These are phyloP conservation scores for Gaeumannomyces tritici DNA, from an alignment of 2,329 filamentous ascomycete genomes.

Conservation along the genomic window DNA sequence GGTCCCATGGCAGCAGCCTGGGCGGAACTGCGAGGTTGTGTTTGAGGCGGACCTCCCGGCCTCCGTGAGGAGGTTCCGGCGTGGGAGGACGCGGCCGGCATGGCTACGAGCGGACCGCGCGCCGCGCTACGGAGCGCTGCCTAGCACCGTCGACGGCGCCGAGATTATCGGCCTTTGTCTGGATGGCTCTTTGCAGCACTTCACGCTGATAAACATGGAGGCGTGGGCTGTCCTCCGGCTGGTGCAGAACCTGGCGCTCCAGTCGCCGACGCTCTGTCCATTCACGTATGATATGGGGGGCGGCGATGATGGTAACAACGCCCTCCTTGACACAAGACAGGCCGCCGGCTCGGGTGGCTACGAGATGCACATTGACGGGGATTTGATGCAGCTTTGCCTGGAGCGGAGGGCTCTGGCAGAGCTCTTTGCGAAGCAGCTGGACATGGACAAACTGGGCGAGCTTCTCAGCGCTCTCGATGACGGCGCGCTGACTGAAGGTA, in stretches of 20 bases:
- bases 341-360: conserved; percentile 28
- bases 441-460: conserved; percentile 31
- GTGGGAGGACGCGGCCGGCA: conserved; percentile 39
- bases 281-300: conserved; percentile 24
- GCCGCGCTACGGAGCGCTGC: conserved; percentile 31
- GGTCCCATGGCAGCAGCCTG: conserved; percentile 32
- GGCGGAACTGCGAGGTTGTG: conserved; percentile 32
- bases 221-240: conserved; percentile 63
- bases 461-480: conserved; percentile 40
- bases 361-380: conserved; percentile 58
- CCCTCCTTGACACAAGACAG: conserved; percentile 13
- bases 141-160: conserved; percentile 30
- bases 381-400: conserved; percentile 48
- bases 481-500: conserved; percentile 25
- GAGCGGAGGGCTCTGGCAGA: conserved; percentile 33
- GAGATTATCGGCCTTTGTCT: conserved; percentile 57
- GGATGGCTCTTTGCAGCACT: conserved; percentile 60
- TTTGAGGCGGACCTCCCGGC: conserved; percentile 47
- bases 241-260: conserved; percentile 57
- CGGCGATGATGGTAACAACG: conserved; percentile 9
- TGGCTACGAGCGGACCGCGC: conserved; percentile 31
- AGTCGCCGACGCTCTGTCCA: conserved; percentile 36
- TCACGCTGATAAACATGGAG: conserved; percentile 53
- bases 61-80: conserved; percentile 47
- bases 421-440: conserved; percentile 24